Evolutionary conservation across 345 rosid genomes (phyloP).

Genomic region (Moringa oleifera): DNA sequence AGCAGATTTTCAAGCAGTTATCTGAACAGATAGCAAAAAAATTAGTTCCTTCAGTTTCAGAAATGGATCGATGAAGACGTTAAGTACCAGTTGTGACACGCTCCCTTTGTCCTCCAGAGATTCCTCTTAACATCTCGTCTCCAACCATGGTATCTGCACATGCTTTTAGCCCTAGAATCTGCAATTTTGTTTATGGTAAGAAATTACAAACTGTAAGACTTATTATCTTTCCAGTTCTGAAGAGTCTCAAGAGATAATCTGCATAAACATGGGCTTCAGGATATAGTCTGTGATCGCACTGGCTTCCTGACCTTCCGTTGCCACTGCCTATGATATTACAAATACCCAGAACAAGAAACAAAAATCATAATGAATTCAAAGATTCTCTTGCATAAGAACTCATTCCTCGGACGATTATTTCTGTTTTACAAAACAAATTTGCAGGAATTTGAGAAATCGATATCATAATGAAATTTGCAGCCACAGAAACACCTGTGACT

Average conservation of each 20-base stretch:
- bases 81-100: slow-evolving; percentile 65
- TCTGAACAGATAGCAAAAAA: no score
- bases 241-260: no score
- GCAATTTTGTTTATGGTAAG: slow-evolving; percentile 20
- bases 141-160: slow-evolving; percentile 75
- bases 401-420: no score
- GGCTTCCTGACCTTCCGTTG: slow-evolving; percentile 42
- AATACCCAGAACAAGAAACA: not conserved
- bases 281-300: slow-evolving; percentile 44
- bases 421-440: no score
- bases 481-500: no score
- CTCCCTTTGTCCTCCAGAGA: slow-evolving; percentile 83
- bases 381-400: no score
- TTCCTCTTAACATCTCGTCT: slow-evolving; percentile 67
- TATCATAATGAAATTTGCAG: no score
- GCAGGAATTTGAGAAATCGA: no score
- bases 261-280: slow-evolving; percentile 31
- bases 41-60: not conserved
- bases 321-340: slow-evolving; percentile 31
- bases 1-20: not conserved
- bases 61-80: not conserved
- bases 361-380: no score
- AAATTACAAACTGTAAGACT: not conserved
- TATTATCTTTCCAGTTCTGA: not conserved
- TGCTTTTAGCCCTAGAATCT: slow-evolving; percentile 65